Evolutionary conservation across 805 yeast genomes (phyloP).

Genomic region (Suhomyces faveliae): DNA sequence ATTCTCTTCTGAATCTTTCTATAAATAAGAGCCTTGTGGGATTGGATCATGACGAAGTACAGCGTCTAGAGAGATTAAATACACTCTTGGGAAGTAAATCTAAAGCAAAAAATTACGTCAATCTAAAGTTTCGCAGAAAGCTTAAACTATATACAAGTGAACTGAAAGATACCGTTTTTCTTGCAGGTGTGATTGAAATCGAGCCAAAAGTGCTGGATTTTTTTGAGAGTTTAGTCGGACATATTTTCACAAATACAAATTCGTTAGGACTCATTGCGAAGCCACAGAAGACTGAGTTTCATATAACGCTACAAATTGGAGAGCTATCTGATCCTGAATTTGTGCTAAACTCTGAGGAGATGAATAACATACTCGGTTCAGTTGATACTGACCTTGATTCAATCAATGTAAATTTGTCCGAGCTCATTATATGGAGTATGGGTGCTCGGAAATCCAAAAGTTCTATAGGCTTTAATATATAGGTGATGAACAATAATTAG

Average conservation of each 20-base stretch:
- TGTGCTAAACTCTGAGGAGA: background rate
- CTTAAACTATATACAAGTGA: slow-evolving; percentile 3
- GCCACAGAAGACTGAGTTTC: slow-evolving; percentile 8
- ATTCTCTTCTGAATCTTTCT: slow-evolving; percentile 2
- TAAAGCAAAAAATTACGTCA: slow-evolving; percentile 1
- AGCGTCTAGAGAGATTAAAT: slow-evolving; percentile 1
- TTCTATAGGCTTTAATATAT: slow-evolving; percentile 1
- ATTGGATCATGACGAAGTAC: slow-evolving; percentile 1
- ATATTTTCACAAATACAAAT: slow-evolving; percentile 11
- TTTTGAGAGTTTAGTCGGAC: slow-evolving; percentile 10
- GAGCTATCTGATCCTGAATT: slow-evolving; percentile 10
- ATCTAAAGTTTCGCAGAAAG: slow-evolving; percentile 3
- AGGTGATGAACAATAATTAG: no score
- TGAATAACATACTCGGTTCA: background rate
- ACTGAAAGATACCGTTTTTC: slow-evolving; percentile 11
- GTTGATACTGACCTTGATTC: slow-evolving; percentile 6
- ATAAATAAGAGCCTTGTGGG: slow-evolving; percentile 5
- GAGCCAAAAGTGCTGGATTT: slow-evolving; percentile 6
- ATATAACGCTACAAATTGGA: slow-evolving; percentile 15
- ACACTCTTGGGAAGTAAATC: slow-evolving; percentile 4
- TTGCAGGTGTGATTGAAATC: slow-evolving; percentile 11
- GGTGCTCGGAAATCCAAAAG: background rate
- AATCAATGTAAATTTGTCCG: slow-evolving; percentile 4
- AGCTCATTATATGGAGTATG: background rate
- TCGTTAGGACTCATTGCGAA: slow-evolving; percentile 3